phyloP scores from a whole-genome alignment of 805 yeast genomes.

The Jamesozyma rosinii region DNA sequence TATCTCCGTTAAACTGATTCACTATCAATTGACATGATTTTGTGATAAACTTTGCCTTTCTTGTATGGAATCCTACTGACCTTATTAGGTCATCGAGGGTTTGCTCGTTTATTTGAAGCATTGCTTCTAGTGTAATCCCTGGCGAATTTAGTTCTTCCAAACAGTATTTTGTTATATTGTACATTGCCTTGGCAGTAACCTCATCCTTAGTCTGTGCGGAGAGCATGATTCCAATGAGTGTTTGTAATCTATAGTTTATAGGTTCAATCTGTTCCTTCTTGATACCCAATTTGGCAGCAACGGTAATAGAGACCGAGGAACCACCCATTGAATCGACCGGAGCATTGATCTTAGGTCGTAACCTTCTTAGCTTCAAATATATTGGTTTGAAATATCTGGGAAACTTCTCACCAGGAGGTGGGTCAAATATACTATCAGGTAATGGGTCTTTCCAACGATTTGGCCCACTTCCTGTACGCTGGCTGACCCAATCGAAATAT shows the following conservation, averaged over 20 bases:
- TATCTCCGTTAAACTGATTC: constrained; percentile 49
- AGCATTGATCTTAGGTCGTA: constrained; percentile 59
- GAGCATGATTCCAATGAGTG: constrained; percentile 71
- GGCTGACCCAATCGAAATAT: constrained; percentile 22
- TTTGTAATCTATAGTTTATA: constrained; percentile 52
- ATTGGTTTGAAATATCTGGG: constrained; percentile 47
- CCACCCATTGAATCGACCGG: constrained; percentile 91
- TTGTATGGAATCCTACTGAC: constrained; percentile 78
- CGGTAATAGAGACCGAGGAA: constrained; percentile 43
- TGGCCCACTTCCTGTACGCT: constrained; percentile 21
- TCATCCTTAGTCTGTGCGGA: constrained; percentile 92
- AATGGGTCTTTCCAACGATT: constrained; percentile 17
- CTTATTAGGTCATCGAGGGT: constrained; percentile 58
- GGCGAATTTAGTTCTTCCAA: constrained; percentile 32
- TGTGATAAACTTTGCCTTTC: constrained; percentile 67
- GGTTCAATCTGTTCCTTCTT: constrained; percentile 23
- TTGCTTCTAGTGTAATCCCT: constrained; percentile 52
- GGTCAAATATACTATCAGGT: constrained; percentile 8
- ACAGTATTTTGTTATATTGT: constrained; percentile 43
- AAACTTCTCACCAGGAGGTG: constrained; percentile 6
- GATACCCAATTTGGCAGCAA: constrained; percentile 25
- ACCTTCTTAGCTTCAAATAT: constrained; percentile 50
- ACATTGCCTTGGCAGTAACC: constrained; percentile 66
- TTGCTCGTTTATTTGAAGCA: constrained; percentile 40
- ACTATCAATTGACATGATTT: constrained; percentile 46